Conservation (phyloP, 495 filamentous ascomycete species). For the Neurospora sp. region DNA sequence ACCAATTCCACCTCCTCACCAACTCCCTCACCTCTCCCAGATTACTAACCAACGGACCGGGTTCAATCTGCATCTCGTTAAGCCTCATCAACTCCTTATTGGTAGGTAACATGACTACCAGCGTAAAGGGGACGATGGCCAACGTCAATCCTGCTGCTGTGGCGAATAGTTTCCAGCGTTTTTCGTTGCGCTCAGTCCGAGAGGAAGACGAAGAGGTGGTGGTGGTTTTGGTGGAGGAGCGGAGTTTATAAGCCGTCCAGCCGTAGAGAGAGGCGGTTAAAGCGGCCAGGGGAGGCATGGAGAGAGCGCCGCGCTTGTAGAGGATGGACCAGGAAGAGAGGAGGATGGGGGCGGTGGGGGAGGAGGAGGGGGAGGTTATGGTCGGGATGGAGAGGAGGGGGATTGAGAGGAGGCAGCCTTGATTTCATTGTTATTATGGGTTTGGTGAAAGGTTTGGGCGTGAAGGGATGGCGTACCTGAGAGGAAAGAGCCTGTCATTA, state of each 20-base stretch:
- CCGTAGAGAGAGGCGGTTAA: background rate
- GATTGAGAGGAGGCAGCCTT: background rate
- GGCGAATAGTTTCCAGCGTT: background rate
- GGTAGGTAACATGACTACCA: conserved; percentile 22
- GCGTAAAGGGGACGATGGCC: conserved; percentile 24
- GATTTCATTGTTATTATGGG: too few species aligned
- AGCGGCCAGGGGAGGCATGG: background rate
- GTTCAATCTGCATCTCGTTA: background rate
- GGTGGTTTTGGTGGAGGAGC: background rate
- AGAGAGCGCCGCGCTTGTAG: background rate
- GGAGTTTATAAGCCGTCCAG: background rate
- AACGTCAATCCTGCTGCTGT: conserved; percentile 4
- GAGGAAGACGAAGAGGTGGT: background rate
- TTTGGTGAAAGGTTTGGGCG: too few species aligned
- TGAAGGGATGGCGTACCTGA: background rate
- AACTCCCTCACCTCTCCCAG: background rate
- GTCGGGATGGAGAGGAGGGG: background rate
- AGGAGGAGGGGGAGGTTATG: background rate
- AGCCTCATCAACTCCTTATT: conserved; percentile 21
- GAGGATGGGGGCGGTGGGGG: background rate
- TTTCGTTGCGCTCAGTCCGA: background rate
- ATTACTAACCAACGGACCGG: background rate
- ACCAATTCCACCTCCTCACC: background rate
- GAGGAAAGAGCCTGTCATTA: background rate
- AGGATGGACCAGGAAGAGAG: background rate